Base-by-base conservation (phyloP, 345 rosid species). In the Acer yangbiense region DNA sequence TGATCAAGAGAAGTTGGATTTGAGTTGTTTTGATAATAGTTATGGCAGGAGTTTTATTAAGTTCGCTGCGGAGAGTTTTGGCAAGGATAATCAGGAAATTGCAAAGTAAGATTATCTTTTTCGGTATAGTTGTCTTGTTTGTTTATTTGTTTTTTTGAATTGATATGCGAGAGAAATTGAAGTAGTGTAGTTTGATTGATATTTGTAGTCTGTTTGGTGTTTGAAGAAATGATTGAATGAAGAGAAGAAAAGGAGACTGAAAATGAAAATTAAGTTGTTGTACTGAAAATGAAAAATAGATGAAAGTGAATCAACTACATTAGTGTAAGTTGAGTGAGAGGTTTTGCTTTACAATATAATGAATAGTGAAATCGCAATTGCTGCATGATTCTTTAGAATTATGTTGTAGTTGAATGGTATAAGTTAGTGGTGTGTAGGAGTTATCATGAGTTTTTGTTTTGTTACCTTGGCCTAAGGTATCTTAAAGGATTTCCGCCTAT, bases 31-130 rank as follows among this genome's bases (percentile, higher is more conserved):
- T 73, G 81, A 87, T 76, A 83, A 87, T 68, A 81, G 82, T 62
- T 93, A 89, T 83, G 73, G 90, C 58, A 85, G 97, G 76, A 76
- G 77, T n/a, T 93, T 83, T 75, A 80, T 90, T 79, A 87, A 87
- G 84, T 86, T 67, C 78, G 93, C 94, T 0, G 89, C 90, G 0
- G 84, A 82, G 27, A 83, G 69, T 72, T 95, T 90, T 74, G 98
- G 91, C 58, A 77, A 81, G 43, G 94, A 93, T 76, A 88, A 88
- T 32, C 97, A 91, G 82, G 92, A 90, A 70, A 89, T 90, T 63
- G 94, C 97, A 14, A 93, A 88, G 98, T 91, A 71, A 85, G 92
- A 80, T 20, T 46, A 10, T 46, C 50, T 9, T 11, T 23, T 81
- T 70, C 9, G 39, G 9, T 48, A 25, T 44, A 9, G 9, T 48